Evolutionary conservation across 129 eudicot genomes (phyloP), one percentile per base, ranked within the genome.

Genomic region (Flaveria bidentis): DNA sequence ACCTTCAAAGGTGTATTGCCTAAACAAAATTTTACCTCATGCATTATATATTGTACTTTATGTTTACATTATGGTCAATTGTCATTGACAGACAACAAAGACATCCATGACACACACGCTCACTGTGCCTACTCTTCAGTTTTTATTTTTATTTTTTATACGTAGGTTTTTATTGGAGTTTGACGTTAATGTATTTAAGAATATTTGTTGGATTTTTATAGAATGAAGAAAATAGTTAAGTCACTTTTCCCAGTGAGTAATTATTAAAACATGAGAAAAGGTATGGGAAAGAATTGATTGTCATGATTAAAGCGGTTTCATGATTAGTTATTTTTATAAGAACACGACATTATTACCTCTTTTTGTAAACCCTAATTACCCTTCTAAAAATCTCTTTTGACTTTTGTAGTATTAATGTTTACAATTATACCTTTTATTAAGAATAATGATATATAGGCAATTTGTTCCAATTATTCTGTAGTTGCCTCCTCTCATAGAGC

Each of bases 281-380:
- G 18, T 71, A 62, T 61, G 72, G 9, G 41, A 72, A 64, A 22
- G 56, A 65, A 66, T 73, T 73, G 69, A 73, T 65, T 80, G 78
- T 13, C 68, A 66, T 53, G 61, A 36, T 56, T 67, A 30, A 80
- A 80, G 78, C 69, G 17, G 79, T 67, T 67, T 53, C 79, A 66
- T 73, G 75, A 80, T 73, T 73, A 66, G 9, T 66, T 41, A 78
- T 16, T 66, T 23, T 41, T 50, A 36, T 22, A 60, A 18, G 20
- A 71, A 60, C 72, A 50, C 41, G 39, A 78, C 81, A 70, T 78
- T 18, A 78, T 78, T 39, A 39, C 46, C 73, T 73, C 61, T 73
- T 80, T 25, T 42, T 51, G 74, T 66, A 65, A 73, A 47, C 72
- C 47, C 6, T 36, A 69, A 76, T 52, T 23, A 36, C 36, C 76